Percentiles rank a stretch among this genome's conserved stretches.
These are phyloP conservation scores for Senecio squalidus DNA, from an alignment of 140 eudicot genomes.

Conservation along the genomic window DNA sequence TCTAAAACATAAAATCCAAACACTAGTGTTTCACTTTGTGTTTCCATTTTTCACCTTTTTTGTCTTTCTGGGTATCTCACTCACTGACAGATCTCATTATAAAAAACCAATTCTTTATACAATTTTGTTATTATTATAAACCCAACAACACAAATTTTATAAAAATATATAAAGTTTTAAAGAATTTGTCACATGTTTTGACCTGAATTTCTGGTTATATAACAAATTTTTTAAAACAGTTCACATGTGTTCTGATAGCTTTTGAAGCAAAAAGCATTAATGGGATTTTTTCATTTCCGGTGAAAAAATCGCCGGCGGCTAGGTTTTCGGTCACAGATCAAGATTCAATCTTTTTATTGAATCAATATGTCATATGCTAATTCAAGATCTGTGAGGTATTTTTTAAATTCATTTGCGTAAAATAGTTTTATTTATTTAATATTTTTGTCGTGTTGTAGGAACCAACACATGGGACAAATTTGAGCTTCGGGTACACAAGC, in stretches of 20 bases:
- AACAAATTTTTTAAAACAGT: neutral
- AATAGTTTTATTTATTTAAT: neutral
- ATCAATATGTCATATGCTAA: constrained; percentile 46
- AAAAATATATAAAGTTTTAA: constrained; percentile 4
- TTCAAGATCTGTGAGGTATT: constrained; percentile 72
- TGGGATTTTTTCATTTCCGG: constrained; percentile 29
- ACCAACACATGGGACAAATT: no score
- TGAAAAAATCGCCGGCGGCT: constrained; percentile 19
- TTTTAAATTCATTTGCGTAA: neutral
- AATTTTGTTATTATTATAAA: constrained; percentile 18
- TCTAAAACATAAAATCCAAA: neutral
- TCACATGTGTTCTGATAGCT: constrained; percentile 44
- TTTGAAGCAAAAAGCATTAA: constrained; percentile 28
- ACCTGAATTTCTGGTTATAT: constrained; percentile 28
- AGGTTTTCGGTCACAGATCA: constrained; percentile 29
- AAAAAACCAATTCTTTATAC: constrained; percentile 22
- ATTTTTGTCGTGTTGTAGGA: no score
- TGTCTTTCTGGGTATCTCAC: constrained; percentile 29
- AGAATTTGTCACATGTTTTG: constrained; percentile 46
- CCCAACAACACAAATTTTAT: constrained; percentile 20
- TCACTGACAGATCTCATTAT: constrained; percentile 32
- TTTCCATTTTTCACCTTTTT: constrained; percentile 16
- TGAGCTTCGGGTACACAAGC: no score
- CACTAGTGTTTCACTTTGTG: constrained; percentile 20
- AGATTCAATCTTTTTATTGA: constrained; percentile 21